Base-by-base conservation (phyloP, 768 basidiomycete genomes). In the Mycena sanguinolenta region DNA sequence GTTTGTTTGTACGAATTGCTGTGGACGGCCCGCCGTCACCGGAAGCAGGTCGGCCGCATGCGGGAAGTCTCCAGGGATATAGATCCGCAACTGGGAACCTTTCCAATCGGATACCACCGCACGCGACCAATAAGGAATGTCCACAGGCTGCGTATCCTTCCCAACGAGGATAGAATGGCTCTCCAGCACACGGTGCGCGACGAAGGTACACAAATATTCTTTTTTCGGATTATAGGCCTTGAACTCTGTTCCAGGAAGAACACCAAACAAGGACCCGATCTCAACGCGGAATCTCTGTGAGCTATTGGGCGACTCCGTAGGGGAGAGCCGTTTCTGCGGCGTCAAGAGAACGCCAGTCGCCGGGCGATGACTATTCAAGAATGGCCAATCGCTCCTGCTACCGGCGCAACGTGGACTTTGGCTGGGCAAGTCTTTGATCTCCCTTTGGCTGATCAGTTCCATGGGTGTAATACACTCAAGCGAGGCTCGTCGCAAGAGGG, bases 31-130 rank as follows among this genome's bases (percentile, higher is more conserved):
- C 23, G 7, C 4, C 1, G 17, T 7, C 28, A 23, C 14, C 25
- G 42, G 49, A 49, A 62, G 52, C 23, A 64, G 50, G 10, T 36
- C 32, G 9, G 54, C 19, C 12, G 7, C 38, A 23, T 58, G 14
- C 16, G 42, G 64, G 44, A 58, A 65, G 46, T 46, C 42, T 3
- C 0, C n/a, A 8, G 55, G 42, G 32, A n/a, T 44, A 17, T 46
- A 42, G 2, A 65, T 39, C 7, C 14, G 54, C n/a, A 58, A 27
- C 19, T 12, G 21, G n/a, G 34, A 14, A 17, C 57, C 58, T 14
- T 46, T 58, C 64, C 64, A 65, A 14, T 65, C 44, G 1, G 64
- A 46, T 0, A 67, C 50, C 58, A 38, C 21, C n/a, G 46, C 58
- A 19, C 50, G 50, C 25, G 66, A 27, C 25, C 52, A 13, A 14